Evolutionary conservation across 306 rosid species (phyloP).

Genomic region (Inga laurina): DNA sequence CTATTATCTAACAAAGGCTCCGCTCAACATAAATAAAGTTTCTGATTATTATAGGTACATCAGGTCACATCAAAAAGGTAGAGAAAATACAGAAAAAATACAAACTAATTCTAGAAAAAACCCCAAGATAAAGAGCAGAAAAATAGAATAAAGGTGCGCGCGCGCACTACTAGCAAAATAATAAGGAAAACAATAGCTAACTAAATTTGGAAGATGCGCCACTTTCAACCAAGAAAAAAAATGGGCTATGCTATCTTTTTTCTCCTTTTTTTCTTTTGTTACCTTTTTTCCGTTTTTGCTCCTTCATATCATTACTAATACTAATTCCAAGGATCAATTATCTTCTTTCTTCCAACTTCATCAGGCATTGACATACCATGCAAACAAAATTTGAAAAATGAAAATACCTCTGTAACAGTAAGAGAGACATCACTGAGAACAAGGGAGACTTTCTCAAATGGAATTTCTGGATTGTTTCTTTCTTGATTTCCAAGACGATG

Average conservation of each 20-base stretch:
- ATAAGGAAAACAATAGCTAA: not conserved
- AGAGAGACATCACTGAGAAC: slow-evolving; percentile 80
- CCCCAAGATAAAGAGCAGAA: not conserved
- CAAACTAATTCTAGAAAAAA: not conserved
- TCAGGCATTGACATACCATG: slow-evolving; percentile 17
- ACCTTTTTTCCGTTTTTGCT: not conserved
- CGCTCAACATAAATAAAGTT: not conserved
- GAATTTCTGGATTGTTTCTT: slow-evolving; percentile 77
- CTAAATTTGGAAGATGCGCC: not conserved
- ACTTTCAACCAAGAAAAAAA: not conserved
- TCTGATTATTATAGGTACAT: not conserved
- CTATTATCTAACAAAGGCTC: not conserved
- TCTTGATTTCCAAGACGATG: slow-evolving; percentile 98
- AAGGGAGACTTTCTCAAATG: slow-evolving; percentile 86
- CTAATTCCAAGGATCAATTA: not conserved
- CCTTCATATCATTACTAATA: not conserved
- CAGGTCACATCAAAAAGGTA: not conserved
- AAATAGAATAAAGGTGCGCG: not conserved
- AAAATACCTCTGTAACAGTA: slow-evolving; percentile 79
- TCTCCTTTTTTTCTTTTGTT: not conserved
- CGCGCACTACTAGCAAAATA: not conserved
- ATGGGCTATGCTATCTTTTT: not conserved
- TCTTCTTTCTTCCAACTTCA: not conserved
- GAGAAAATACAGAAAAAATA: not conserved
- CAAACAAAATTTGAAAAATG: slow-evolving; percentile 2